A percentile compares a stretch with the other conserved stretches of the same genome.
Evolutionary conservation across 2,329 filamentous ascomycete species (phyloP).

Genomic region (Aureobasidium sp.): DNA sequence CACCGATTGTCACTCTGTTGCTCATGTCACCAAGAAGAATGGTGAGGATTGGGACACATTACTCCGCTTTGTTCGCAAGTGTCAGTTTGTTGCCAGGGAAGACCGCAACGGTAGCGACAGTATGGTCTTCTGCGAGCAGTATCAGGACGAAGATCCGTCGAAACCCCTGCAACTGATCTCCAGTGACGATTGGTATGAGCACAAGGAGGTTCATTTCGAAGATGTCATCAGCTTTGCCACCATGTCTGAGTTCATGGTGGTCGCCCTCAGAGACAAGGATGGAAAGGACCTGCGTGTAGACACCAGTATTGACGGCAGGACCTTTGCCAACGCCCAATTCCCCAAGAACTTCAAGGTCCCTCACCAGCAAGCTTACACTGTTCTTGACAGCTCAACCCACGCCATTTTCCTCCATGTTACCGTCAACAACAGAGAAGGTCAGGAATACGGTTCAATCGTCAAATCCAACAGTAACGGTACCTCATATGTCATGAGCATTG

Average conservation of each 20-base stretch:
- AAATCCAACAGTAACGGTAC: conserved; percentile 99
- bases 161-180: conserved; percentile 62
- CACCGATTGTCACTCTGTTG: conserved; percentile 60
- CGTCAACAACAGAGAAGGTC: conserved; percentile 56
- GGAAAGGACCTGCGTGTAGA: conserved; percentile 64
- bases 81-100: conserved; percentile 73
- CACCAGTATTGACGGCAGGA: conserved; percentile 74
- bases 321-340: conserved; percentile 77
- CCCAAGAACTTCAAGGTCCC: conserved; percentile 74
- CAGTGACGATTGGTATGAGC: conserved; percentile 71
- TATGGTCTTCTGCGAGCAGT: conserved; percentile 58
- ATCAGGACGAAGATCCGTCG: conserved; percentile 51
- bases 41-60: conserved; percentile 70
- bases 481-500: conserved; percentile 77
- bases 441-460: conserved; percentile 75
- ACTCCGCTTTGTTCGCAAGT: conserved; percentile 66
- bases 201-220: conserved; percentile 53
- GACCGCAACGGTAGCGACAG: conserved; percentile 50
- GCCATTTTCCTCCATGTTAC: conserved; percentile 91
- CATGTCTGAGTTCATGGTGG: conserved; percentile 94
- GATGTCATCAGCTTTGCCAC: conserved; percentile 81
- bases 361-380: conserved; percentile 78
- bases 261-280: conserved; percentile 62
- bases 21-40: conserved; percentile 70
- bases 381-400: conserved; percentile 90